These are phyloP conservation scores for Hemileia vastatrix DNA, from an alignment of 1,284 basidiomycete species.

Conservation along the genomic window DNA sequence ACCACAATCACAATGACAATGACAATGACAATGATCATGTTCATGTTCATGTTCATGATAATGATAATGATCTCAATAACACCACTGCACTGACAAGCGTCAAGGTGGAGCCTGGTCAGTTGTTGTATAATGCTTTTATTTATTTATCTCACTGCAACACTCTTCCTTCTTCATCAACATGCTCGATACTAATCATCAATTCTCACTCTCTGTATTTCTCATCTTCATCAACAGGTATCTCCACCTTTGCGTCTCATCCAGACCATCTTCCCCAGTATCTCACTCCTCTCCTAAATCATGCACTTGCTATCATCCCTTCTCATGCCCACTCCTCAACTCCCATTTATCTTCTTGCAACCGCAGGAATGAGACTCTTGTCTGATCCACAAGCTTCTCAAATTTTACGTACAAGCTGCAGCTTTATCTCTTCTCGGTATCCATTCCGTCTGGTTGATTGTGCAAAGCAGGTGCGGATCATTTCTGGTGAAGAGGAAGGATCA, in stretches of 20 bases:
- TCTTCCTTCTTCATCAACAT: neutral
- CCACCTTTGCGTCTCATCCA: constrained; percentile 63
- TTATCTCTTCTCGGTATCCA: constrained; percentile 61
- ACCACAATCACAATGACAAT: constrained; percentile 35
- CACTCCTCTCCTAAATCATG: constrained; percentile 71
- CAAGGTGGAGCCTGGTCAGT: constrained; percentile 85
- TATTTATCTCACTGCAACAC: neutral
- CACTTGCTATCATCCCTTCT: constrained; percentile 70
- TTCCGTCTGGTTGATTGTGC: constrained; percentile 71
- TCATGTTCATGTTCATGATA: too few relatives aligned
- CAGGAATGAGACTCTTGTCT: constrained; percentile 85
- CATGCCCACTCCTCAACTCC: constrained; percentile 73
- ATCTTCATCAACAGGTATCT: constrained; percentile 58
- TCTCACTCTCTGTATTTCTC: neutral
- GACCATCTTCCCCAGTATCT: constrained; percentile 66
- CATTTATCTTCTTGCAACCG: constrained; percentile 87
- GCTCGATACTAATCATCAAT: neutral
- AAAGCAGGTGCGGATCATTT: constrained; percentile 83
- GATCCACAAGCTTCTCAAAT: constrained; percentile 61
- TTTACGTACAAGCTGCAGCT: constrained; percentile 64
- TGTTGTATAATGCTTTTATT: constrained; percentile 3
- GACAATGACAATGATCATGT: constrained; percentile 50
- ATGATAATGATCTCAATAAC: too few relatives aligned
- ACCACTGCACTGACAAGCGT: too few relatives aligned
- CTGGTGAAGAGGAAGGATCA: constrained; percentile 93